Evolutionary conservation across 140 eudicot genomes (phyloP), one percentile per base, ranked within the genome.

Genomic region (Anethum foeniculum): DNA sequence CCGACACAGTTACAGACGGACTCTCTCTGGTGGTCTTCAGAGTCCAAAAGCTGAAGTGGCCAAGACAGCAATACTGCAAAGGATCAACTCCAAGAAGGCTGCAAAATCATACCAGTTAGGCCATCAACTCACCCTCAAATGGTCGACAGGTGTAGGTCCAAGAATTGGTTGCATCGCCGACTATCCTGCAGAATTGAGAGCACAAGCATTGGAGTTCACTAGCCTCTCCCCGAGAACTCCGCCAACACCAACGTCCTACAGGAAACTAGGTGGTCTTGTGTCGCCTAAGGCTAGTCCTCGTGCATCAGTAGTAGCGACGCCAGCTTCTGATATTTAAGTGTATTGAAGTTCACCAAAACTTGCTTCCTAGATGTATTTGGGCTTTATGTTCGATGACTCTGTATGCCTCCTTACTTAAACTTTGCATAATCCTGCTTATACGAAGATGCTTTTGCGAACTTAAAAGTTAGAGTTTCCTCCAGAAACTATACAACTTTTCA

Each of bases 71-170:
- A 82, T 85, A 64, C 71, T 82, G 72, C 81, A 86, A 77, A 81
- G 90, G 77, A 84, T 86, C 73, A 84, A 84, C 18, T 81, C 87
- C 51, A 86, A 84, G 76, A 81, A 81, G 69, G 85, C 77, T 34
- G 80, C 72, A 16, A 79, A 38, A 18, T 81, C 87, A 16, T 81
- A 84, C 52, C 84, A 84, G 64, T 77, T 86, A 16, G 87, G 87
- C 16, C 83, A 86, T 56, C 87, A 83, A 80, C 79, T 81, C 13
- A 78, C 87, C 71, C 51, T 77, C 30, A 78, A 75, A 67, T 86
- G 90, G 85, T 81, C 87, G 15, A 81, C 90, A 1, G 85, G 85
- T 14, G 87, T 81, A 32, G 87, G 87, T 18, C 87, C 87, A 2
- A 84, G 87, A 81, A 86, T 86, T 10, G 87, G 85, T 7, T 83